phyloP scores from a whole-genome alignment of 2,329 filamentous ascomycete genomes.

The Pochonia chlamydosporia region DNA sequence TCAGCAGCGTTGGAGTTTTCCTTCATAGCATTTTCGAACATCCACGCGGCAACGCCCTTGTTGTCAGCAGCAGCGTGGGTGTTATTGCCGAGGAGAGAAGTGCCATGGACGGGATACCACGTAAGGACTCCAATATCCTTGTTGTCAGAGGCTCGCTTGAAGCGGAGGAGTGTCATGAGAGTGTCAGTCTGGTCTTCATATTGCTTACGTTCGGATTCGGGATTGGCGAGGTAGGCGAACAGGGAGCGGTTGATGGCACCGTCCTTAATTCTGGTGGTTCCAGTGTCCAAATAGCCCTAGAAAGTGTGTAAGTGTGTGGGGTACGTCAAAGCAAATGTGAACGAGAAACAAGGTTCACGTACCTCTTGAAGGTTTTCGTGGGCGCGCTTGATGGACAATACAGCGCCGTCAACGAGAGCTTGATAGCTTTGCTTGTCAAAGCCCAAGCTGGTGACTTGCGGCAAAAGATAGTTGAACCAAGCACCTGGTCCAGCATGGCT shows the following conservation, averaged over 20 bases:
- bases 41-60: constrained; percentile 83
- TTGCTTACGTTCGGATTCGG: constrained; percentile 62
- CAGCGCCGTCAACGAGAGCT: constrained; percentile 80
- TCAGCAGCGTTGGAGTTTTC: constrained; percentile 49
- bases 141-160: constrained; percentile 66
- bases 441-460: constrained; percentile 82
- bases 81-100: constrained; percentile 86
- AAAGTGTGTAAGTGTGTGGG: not conserved
- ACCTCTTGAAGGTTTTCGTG: constrained; percentile 51
- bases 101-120: constrained; percentile 91
- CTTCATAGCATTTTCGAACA: constrained; percentile 68
- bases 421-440: constrained; percentile 83
- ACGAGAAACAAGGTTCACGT: too few species aligned
- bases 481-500: constrained; percentile 87
- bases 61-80: constrained; percentile 91
- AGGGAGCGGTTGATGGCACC: constrained; percentile 87
- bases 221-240: constrained; percentile 84
- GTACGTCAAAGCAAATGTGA: too few species aligned
- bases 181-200: constrained; percentile 55
- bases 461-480: constrained; percentile 91
- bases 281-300: constrained; percentile 63
- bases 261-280: constrained; percentile 62
- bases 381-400: constrained; percentile 75
- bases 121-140: constrained; percentile 78
- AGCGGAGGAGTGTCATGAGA: constrained; percentile 70